Percentiles rank a stretch among this genome's conserved stretches.
These are phyloP conservation scores for Bipolaris cookei DNA, from an alignment of 2,329 filamentous ascomycete species.

Conservation along the genomic window DNA sequence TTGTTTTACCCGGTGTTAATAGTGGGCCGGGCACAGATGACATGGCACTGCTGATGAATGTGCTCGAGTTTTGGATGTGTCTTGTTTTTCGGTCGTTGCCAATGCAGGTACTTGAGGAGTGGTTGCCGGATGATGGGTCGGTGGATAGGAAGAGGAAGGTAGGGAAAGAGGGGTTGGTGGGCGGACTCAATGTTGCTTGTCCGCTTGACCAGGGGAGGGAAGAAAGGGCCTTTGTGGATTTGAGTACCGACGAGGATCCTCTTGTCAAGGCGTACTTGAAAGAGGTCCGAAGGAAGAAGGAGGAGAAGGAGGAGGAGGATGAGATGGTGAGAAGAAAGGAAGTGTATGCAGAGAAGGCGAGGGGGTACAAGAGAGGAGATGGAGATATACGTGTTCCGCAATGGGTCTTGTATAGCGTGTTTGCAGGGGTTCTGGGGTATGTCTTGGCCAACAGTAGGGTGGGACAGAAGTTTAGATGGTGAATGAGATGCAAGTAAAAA, in stretches of 20 bases:
- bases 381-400: constrained; percentile 2
- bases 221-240: constrained; percentile 30
- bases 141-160: constrained; percentile 1
- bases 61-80: constrained; percentile 48
- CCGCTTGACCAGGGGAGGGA: constrained; percentile 40
- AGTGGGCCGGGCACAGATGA: constrained; percentile 35
- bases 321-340: not conserved
- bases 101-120: constrained; percentile 24
- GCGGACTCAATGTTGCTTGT: constrained; percentile 40
- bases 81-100: constrained; percentile 41
- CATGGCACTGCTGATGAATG: constrained; percentile 36
- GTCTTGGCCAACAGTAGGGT: not conserved
- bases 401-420: not conserved
- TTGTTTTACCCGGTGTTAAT: constrained; percentile 18
- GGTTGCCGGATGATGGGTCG: constrained; percentile 23
- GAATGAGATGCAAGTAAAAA: not conserved
- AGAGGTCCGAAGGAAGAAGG: constrained; percentile 1
- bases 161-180: constrained; percentile 28
- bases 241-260: constrained; percentile 30
- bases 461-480: not conserved
- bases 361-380: not conserved
- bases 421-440: not conserved
- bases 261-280: constrained; percentile 32
- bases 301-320: not conserved
- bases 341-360: not conserved